A percentile compares a stretch with the other conserved stretches of the same genome.
phyloP scores from a whole-genome alignment of 352 stramenopile species.

The Phytophthora fragariae region DNA sequence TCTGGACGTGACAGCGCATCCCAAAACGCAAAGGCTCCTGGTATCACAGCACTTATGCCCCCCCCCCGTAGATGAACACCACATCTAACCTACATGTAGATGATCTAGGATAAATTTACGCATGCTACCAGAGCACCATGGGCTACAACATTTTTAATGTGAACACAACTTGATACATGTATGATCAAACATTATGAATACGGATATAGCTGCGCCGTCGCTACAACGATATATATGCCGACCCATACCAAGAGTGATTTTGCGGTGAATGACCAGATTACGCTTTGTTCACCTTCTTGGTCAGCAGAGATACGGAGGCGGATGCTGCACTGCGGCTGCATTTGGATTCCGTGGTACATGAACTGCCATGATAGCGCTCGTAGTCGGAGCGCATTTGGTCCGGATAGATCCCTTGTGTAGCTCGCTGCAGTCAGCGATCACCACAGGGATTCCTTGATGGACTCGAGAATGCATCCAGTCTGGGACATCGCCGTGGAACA shows the following conservation, averaged over 20 bases:
- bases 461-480: not conserved
- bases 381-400: not conserved
- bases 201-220: not conserved
- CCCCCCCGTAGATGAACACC: not conserved
- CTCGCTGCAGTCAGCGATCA: not conserved
- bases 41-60: not conserved
- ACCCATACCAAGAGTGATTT: not conserved
- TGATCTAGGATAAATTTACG: no score
- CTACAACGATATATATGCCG: not conserved
- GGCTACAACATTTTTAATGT: no score
- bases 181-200: no score
- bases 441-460: not conserved
- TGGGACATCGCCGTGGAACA: not conserved
- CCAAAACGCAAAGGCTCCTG: not conserved
- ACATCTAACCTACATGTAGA: no score
- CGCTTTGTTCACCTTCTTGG: not conserved
- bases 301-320: conserved; percentile 1
- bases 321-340: conserved; percentile 1
- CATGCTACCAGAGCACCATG: no score
- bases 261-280: not conserved
- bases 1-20: not conserved
- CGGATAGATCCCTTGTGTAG: no score
- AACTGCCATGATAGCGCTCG: no score
- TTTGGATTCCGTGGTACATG: not conserved
- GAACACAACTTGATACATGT: no score